Evolutionary conservation across 2,329 filamentous ascomycete genomes (phyloP).

Genomic region (Periglandula ipomoeae): DNA sequence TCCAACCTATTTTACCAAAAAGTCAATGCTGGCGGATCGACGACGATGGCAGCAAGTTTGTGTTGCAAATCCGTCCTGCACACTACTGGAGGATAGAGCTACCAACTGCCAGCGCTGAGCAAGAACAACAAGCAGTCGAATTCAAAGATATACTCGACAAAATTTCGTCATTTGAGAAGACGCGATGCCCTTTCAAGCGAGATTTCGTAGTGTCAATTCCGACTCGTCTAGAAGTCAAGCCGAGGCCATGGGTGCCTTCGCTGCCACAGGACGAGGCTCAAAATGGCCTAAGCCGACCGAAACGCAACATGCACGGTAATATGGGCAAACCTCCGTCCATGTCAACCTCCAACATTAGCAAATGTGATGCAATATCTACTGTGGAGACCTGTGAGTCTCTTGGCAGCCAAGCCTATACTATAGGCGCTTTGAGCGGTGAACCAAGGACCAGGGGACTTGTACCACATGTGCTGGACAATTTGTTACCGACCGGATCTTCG

Average conservation of each 20-base stretch:
- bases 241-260: conserved; percentile 57
- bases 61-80: conserved; percentile 74
- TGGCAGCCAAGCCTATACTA: no score
- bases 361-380: no score
- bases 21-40: conserved; percentile 94
- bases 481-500: no score
- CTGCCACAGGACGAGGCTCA: neutral
- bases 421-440: no score
- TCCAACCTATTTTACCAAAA: conserved; percentile 80
- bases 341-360: no score
- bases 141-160: conserved; percentile 62
- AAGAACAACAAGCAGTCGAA: conserved; percentile 49
- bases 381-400: no score
- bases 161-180: conserved; percentile 79
- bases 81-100: conserved; percentile 89
- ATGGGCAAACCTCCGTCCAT: no score
- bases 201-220: conserved; percentile 68
- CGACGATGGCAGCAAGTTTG: conserved; percentile 68
- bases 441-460: no score
- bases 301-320: no score
- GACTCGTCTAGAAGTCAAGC: conserved; percentile 54
- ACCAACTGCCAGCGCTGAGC: conserved; percentile 44
- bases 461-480: no score
- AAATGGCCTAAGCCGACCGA: no score
- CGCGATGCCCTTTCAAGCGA: conserved; percentile 74